phyloP scores from a whole-genome alignment of 306 rosid species.

The Vigna nakashimae region DNA sequence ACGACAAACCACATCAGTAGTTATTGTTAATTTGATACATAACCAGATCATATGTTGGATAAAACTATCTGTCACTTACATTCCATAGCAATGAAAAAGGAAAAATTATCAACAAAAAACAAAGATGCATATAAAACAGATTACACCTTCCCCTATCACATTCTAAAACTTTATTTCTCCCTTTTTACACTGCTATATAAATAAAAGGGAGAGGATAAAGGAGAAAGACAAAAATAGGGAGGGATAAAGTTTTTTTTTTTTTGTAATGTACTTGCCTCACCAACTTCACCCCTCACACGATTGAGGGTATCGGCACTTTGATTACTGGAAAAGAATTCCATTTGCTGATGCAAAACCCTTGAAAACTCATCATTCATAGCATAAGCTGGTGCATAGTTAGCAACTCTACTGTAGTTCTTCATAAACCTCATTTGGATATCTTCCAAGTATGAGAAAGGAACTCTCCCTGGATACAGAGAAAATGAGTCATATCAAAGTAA shows the following conservation, averaged over 20 bases:
- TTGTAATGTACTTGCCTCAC: slow-evolving; percentile 80
- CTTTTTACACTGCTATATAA: slow-evolving; percentile 28
- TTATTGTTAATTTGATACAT: not conserved
- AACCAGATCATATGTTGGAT: slow-evolving; percentile 20
- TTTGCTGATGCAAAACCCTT: slow-evolving; percentile 96
- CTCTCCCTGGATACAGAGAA: slow-evolving; percentile 74
- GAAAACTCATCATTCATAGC: slow-evolving; percentile 99
- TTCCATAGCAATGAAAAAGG: slow-evolving; percentile 9
- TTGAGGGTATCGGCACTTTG: slow-evolving; percentile 85
- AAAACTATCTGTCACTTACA: slow-evolving; percentile 18
- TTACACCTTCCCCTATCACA: slow-evolving; percentile 26
- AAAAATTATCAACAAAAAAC: slow-evolving; percentile 31
- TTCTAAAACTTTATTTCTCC: slow-evolving; percentile 29
- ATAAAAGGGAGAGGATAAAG: slow-evolving; percentile 21
- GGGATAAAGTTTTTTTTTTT: not conserved
- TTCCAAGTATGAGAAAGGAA: slow-evolving; percentile 95
- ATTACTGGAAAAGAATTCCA: slow-evolving; percentile 94
- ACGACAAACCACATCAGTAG: slow-evolving; percentile 21
- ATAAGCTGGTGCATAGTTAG: slow-evolving; percentile 87
- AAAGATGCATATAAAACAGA: slow-evolving; percentile 25
- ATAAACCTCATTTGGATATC: slow-evolving; percentile 97
- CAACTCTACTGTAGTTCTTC: slow-evolving; percentile 95
- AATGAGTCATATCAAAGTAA: slow-evolving; percentile 6
- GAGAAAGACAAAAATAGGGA: slow-evolving; percentile 30
- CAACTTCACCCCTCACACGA: slow-evolving; percentile 93